phyloP scores from a whole-genome alignment of 2,329 filamentous ascomycete species.

The Elsinoe arachidis region DNA sequence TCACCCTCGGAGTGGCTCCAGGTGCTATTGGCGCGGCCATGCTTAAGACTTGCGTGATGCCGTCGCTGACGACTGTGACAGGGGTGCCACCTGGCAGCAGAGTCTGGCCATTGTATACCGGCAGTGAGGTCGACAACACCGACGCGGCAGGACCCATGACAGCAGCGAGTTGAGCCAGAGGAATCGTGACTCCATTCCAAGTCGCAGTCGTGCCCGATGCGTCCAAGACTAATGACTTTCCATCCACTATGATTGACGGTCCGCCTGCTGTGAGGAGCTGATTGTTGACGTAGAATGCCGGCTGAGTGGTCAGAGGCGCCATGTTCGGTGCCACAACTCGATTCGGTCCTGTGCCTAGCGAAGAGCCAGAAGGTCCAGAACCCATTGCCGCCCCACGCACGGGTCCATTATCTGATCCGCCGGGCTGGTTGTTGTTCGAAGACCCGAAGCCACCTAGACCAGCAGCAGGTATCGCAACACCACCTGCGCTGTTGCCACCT shows the following conservation, averaged over 20 bases:
- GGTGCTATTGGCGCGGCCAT: neutral
- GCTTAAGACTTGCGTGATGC: conserved; percentile 3
- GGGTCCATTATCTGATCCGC: neutral
- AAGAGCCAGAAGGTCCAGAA: neutral
- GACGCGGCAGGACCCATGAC: neutral
- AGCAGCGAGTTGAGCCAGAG: conserved; percentile 1
- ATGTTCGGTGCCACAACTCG: neutral
- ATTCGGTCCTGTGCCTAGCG: neutral
- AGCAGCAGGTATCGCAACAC: neutral
- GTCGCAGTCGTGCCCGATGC: neutral
- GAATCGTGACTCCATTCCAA: neutral
- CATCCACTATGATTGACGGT: neutral
- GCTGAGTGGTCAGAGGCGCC: neutral
- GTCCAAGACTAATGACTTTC: neutral
- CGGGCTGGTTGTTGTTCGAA: neutral
- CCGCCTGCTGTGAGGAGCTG: neutral
- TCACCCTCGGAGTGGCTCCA: neutral
- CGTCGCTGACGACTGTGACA: neutral
- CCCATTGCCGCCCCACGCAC: neutral
- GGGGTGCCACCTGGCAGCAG: neutral
- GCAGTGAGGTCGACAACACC: neutral
- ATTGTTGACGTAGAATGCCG: neutral
- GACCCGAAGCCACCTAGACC: neutral
- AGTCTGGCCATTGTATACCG: neutral
- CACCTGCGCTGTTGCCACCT: neutral